Evolutionary conservation across 2,329 filamentous ascomycete species (phyloP), one percentile per base, ranked within the genome.

Genomic region (Drechslerella dactyloides): DNA sequence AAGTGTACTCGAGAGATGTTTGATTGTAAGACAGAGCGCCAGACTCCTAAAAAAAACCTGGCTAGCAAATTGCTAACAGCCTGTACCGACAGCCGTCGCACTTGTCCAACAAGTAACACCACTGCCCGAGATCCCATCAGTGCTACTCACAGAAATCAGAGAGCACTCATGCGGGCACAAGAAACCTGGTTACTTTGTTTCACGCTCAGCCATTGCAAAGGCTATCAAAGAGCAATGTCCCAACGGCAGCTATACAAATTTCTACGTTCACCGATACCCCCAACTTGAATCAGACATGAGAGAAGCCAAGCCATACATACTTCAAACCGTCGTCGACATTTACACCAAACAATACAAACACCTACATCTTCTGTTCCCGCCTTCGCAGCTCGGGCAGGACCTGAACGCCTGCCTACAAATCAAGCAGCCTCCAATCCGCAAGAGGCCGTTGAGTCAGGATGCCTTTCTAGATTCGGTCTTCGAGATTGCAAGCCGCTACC

Each of bases 131-230:
- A 40, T 64, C 19, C 66, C 66, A 1, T 30, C 53, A 6, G 58
- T 27, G 1, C 54, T 70, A 1, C 19, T 54, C 40, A 64, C 66
- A 10, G 59, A 54, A 33, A 70, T 70, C 19, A 21, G 37, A 21
- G 23, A 58, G 11, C 46, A 63, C 44, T 50, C 54, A 1, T 63
- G 46, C 37, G 59, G 59, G 48, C 23, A 51, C 6, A 53, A 15
- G 19, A 70, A 70, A n/a, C 59, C 66, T 6, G 66, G 66, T 0
- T 44, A 55, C 15, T 70, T 70, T 55, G 59, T 64, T 27, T 70
- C 66, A 1, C 35, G 53, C 0, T 13, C 66, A 27, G 53, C 42
- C 1, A 64, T 70, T 24, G 66, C 66, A 1, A 42, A 40, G 6
- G 59, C 37, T 1, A 19, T 54, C 27, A 55, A 63, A 24, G 59